Conservation (phyloP, 225 moss, liverwort and hornwort genomes). For the Polytrichum commune region DNA sequence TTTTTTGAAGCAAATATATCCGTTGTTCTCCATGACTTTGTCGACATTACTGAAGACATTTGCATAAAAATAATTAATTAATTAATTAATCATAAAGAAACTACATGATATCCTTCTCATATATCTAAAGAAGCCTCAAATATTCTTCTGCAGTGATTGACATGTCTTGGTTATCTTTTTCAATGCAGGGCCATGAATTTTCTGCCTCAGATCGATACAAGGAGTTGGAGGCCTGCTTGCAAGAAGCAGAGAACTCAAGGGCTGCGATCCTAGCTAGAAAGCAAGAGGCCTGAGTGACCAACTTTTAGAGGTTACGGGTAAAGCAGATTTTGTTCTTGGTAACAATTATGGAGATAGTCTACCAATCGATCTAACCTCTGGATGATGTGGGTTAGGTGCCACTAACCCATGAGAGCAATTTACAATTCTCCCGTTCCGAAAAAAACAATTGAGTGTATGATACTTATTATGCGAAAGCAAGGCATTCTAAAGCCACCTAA, state of each 20-base stretch:
- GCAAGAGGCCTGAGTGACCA: not conserved
- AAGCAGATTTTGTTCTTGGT: too few relatives aligned
- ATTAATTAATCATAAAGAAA: not conserved
- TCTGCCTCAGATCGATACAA: constrained; percentile 40
- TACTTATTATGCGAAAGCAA: too few relatives aligned
- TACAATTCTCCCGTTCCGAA: too few relatives aligned
- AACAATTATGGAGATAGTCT: too few relatives aligned
- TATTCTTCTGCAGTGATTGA: too few relatives aligned
- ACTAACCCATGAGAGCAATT: too few relatives aligned
- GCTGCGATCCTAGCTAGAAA: constrained; percentile 19
- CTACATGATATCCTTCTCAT: too few relatives aligned
- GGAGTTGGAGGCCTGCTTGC: constrained; percentile 51
- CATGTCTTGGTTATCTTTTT: not conserved
- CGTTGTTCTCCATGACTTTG: not conserved
- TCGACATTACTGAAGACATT: not conserved
- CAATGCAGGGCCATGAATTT: constrained; percentile 62
- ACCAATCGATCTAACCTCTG: too few relatives aligned
- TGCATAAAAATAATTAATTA: not conserved
- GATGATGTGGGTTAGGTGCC: too few relatives aligned
- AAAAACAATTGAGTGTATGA: too few relatives aligned
- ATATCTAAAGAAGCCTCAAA: too few relatives aligned
- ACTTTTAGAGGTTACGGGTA: not conserved
- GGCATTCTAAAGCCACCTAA: too few relatives aligned
- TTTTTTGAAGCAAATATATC: not conserved
- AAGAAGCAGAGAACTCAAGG: constrained; percentile 30